Evolutionary conservation across 2,329 filamentous ascomycete genomes (phyloP), one percentile per base, ranked within the genome.

Genomic region (Trichophyton benhamiae): DNA sequence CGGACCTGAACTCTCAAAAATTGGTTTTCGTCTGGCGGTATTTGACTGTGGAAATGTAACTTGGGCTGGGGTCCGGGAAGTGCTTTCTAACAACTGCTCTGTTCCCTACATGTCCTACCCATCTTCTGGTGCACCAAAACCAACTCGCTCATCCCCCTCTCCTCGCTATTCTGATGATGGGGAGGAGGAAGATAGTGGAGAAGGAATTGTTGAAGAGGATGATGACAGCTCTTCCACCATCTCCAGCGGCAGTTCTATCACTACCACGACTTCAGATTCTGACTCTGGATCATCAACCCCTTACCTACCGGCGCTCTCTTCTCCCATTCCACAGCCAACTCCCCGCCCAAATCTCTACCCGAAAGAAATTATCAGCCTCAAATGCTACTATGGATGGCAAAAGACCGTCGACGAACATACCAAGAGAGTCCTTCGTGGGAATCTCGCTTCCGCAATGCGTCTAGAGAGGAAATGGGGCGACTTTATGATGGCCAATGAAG

Each of bases 331-430:
- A 48, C 30, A 30, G 5, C 20, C 48, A 33, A 42, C 36, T 17
- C 30, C 60, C 7, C 38, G 27, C 63, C 9, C 57, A 61, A 69
- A 79, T 8, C 81, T 81, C 0, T 91, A 86, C 67, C 88, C 90
- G 0, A 83, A 84, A 0, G 87, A 96, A 70, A 83, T 95, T 62
- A 90, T 97, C 63, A 80, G 85, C 4, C 80, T 97, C 49, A 96
- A 96, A 74, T 95, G 91, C 74, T 97, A 92, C 77, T 95, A 95
- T 72, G 90, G 88, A 48, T 96, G 89, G 83, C 92, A 97, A 75
- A 89, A 89, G 76, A 96, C 91, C 0, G 91, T 96, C 3, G 88
- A 96, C 66, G 91, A 96, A 72, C 92, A 97, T 74, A 91, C 86
- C 60, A 92, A 91, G 76, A 84, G 91, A 3, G 89, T 96, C 0